Conservation (phyloP, 495 filamentous ascomycete genomes). For the Neurospora sp. region DNA sequence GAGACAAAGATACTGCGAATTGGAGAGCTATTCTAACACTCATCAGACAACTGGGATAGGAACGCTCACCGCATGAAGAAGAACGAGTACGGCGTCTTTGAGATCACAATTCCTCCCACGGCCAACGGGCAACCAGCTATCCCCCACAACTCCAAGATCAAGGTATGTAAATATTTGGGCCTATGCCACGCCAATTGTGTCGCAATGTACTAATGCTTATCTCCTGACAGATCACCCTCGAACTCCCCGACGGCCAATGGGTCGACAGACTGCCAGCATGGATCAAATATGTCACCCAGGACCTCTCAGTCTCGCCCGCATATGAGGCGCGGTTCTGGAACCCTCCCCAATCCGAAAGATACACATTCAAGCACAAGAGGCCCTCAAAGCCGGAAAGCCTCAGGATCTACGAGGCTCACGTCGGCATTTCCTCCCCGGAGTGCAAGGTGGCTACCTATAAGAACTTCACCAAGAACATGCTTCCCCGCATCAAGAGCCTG, state of each 20-base stretch:
- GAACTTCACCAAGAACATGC: constrained; percentile 86
- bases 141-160: constrained; percentile 88
- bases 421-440: constrained; percentile 92
- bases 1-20: background rate
- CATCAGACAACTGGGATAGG: constrained; percentile 75
- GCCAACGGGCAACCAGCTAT: constrained; percentile 65
- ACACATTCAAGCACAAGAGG: constrained; percentile 70
- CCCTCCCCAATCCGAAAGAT: constrained; percentile 62
- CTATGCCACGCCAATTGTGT: background rate
- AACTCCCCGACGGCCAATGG: constrained; percentile 64
- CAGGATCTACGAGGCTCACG: constrained; percentile 94
- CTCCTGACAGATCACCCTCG: constrained; percentile 62
- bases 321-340: constrained; percentile 99
- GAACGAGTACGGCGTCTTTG: constrained; percentile 78
- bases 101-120: constrained; percentile 65
- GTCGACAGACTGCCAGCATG: constrained; percentile 87
- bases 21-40: background rate
- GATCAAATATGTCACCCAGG: constrained; percentile 95
- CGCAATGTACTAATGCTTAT: constrained; percentile 10
- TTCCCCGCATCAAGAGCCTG: constrained; percentile 79
- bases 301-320: constrained; percentile 72
- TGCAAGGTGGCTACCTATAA: constrained; percentile 84
- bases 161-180: constrained; percentile 42
- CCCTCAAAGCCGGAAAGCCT: constrained; percentile 79
- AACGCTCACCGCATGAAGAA: constrained; percentile 76